Base-by-base conservation (phyloP, 2,329 filamentous ascomycete genomes). In the Venturia aucupariae region DNA sequence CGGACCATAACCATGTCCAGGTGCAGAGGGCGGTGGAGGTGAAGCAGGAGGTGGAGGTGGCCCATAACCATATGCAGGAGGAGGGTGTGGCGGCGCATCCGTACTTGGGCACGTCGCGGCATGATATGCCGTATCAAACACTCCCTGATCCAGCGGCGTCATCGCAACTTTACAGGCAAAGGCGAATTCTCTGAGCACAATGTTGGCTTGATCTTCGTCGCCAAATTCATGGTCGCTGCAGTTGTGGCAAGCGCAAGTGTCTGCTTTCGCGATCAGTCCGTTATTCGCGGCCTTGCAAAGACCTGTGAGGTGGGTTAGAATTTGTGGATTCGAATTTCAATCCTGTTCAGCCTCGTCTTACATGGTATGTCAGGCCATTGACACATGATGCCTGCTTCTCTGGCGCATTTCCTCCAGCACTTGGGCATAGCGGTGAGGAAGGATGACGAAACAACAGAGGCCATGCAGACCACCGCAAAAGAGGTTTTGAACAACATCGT, bases 361-460 rank as follows among this genome's bases (percentile, higher is more conserved):
- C 62, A 64, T 5, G 51, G 32, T 8, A 60, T 48, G 32, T 64
- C 62, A n/a, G 32, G 6, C 62, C 62, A 64, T 6, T 59, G 46
- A 27, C 62, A 64, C 51, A 41, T 41, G 6, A 64, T 11, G 30
- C 62, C 62, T 5, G 62, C 62, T 39, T 64, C 35, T 38, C 62
- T 46, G n/a, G 62, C 62, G 41, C 62, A 64, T 55, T 59, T 64
- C 15, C 41, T 39, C 62, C 62, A 64, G 32, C 62, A 64, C 27
- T 22, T 24, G 11, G 62, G 61, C 61, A 54, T 51, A 8, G 54
- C 8, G 15, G 59, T 35, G n/a, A 41, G 13, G 38, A 60, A 60
- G 22, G 38, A 42, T 27, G 59, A 32, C n/a, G 59, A 60, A 19
- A 38, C 59, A 19, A 44, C 59, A 3, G 59, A 60, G n/a, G 59